Percentiles rank a stretch among this genome's conserved stretches.
Conservation (phyloP, 2,329 filamentous ascomycete species). For the Apiospora phragmitis region DNA sequence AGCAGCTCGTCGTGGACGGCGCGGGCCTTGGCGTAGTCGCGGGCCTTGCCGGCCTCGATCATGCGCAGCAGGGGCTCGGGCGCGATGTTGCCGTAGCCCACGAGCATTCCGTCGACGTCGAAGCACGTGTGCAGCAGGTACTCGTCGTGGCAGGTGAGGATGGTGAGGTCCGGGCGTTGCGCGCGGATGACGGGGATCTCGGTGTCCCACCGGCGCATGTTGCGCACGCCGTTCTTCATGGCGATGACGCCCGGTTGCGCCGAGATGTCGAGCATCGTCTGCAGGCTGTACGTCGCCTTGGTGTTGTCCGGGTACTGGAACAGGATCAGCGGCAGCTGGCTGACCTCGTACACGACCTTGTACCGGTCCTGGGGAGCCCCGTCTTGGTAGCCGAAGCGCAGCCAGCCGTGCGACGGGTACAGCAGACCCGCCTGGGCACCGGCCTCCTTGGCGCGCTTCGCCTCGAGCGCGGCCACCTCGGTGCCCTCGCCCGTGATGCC, state of each 20-base stretch:
- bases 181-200: constrained; percentile 53
- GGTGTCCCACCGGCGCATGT: constrained; percentile 58
- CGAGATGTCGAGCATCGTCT: constrained; percentile 53
- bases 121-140: constrained; percentile 53
- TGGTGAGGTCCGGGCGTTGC: constrained; percentile 48
- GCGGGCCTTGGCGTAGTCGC: constrained; percentile 48
- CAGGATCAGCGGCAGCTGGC: constrained; percentile 49
- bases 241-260: constrained; percentile 53
- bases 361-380: constrained; percentile 55
- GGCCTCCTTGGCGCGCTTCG: constrained; percentile 49
- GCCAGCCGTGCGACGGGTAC: constrained; percentile 55
- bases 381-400: constrained; percentile 55
- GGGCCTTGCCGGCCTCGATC: constrained; percentile 50
- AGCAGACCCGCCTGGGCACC: constrained; percentile 51
- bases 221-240: constrained; percentile 58
- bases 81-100: constrained; percentile 49
- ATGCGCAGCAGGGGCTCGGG: constrained; percentile 50
- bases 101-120: constrained; percentile 46
- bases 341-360: constrained; percentile 49
- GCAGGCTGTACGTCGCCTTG: constrained; percentile 50
- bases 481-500: constrained; percentile 55
- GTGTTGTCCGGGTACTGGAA: constrained; percentile 57
- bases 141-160: constrained; percentile 53
- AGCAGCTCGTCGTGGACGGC: constrained; percentile 51
- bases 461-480: constrained; percentile 51